Percentiles rank a stretch among this genome's conserved stretches.
These are phyloP conservation scores for Orbilia ellipsospora DNA, from an alignment of 2,329 filamentous ascomycete genomes.

Conservation along the genomic window DNA sequence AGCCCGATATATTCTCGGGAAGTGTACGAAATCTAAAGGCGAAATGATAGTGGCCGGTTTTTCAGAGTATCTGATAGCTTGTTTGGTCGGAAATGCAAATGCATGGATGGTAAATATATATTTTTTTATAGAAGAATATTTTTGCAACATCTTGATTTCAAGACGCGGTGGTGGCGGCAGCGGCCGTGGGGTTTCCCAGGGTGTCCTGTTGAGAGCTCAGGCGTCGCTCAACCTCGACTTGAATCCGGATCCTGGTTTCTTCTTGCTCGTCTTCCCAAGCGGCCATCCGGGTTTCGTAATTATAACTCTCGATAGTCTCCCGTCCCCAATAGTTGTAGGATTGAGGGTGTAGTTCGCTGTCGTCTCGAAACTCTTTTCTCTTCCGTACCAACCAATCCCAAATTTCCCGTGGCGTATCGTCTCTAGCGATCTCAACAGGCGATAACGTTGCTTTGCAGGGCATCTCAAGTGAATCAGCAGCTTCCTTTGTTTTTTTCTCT, in stretches of 20 bases:
- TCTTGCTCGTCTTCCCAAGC: constrained; percentile 48
- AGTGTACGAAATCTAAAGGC: too few relatives aligned
- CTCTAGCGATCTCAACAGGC: constrained; percentile 44
- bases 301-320: constrained; percentile 33
- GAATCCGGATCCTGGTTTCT: constrained; percentile 24
- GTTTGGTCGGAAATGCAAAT: too few relatives aligned
- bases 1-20: too few relatives aligned
- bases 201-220: constrained; percentile 20
- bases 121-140: too few relatives aligned
- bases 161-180: neutral
- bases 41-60: too few relatives aligned
- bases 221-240: constrained; percentile 14
- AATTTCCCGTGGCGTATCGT: constrained; percentile 42
- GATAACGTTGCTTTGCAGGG: constrained; percentile 44
- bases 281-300: constrained; percentile 45
- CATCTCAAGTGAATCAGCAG: constrained; percentile 14
- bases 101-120: too few relatives aligned
- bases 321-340: constrained; percentile 41
- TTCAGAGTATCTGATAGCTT: too few relatives aligned
- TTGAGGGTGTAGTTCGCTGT: constrained; percentile 31
- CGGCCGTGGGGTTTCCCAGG: constrained; percentile 3
- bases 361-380: constrained; percentile 43
- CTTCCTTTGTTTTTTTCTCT: too few relatives aligned
- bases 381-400: constrained; percentile 50
- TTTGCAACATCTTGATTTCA: too few relatives aligned